phyloP scores from a whole-genome alignment of 305 asterid species.

The Rubia balearica region DNA sequence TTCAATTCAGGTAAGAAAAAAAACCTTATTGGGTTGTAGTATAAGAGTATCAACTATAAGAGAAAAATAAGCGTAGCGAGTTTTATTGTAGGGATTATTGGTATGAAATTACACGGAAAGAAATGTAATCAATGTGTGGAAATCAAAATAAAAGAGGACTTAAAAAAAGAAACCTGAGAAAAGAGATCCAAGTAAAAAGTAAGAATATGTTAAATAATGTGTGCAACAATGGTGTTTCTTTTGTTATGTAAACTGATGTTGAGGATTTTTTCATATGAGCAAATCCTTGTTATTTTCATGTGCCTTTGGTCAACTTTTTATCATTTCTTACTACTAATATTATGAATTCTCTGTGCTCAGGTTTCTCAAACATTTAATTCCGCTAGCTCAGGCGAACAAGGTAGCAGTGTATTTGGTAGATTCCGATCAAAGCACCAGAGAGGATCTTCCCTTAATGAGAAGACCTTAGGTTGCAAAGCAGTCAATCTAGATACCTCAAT shows the following conservation, averaged over 20 bases:
- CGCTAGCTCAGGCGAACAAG: constrained; percentile 48
- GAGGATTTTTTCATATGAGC: not conserved
- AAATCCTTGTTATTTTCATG: constrained; percentile 10
- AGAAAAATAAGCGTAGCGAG: not conserved
- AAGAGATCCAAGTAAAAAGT: not conserved
- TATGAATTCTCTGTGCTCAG: constrained; percentile 37
- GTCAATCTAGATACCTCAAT: constrained; percentile 90
- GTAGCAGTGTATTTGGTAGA: constrained; percentile 75
- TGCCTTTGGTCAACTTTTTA: constrained; percentile 9
- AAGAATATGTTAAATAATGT: not conserved
- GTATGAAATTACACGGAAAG: not conserved
- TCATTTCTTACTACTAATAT: constrained; percentile 11
- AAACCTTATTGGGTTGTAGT: not conserved
- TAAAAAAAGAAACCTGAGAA: not conserved
- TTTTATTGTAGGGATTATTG: not conserved
- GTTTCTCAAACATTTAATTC: constrained; percentile 54
- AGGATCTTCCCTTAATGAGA: constrained; percentile 53
- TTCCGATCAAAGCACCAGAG: constrained; percentile 65
- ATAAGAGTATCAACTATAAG: not conserved
- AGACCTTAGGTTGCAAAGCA: constrained; percentile 60
- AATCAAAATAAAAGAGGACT: not conserved
- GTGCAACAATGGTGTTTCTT: constrained; percentile 4
- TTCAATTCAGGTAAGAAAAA: too few relatives aligned
- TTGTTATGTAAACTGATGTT: not conserved
- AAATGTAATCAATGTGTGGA: not conserved